Percentiles rank a stretch among this genome's conserved stretches.
Conservation (phyloP, 2,329 filamentous ascomycete species). For the Hypocrella siamensis region DNA sequence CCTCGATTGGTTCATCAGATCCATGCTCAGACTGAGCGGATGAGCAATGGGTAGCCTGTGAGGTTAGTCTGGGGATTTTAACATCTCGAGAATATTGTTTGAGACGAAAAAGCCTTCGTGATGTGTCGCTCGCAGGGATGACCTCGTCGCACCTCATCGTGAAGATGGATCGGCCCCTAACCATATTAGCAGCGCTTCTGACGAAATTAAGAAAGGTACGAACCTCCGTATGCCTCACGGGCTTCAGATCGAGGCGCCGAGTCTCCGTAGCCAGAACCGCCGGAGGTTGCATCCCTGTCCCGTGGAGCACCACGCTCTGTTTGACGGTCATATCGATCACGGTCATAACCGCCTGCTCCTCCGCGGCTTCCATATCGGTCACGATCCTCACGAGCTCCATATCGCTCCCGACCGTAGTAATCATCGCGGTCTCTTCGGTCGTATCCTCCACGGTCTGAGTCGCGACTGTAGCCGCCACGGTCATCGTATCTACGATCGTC, state of each 20-base stretch:
- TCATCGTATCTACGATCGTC: slow-evolving; percentile 31
- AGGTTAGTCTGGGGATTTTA: not conserved
- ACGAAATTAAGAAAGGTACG: slow-evolving; percentile 5
- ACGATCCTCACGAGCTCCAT: slow-evolving; percentile 28
- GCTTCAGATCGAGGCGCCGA: slow-evolving; percentile 25
- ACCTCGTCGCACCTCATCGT: slow-evolving; percentile 4
- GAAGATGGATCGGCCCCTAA: slow-evolving; percentile 14
- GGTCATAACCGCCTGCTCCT: slow-evolving; percentile 28
- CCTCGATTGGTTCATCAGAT: not conserved
- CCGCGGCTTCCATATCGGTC: slow-evolving; percentile 24
- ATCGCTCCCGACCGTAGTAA: slow-evolving; percentile 21
- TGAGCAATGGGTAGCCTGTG: too few relatives aligned
- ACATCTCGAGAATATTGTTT: not conserved
- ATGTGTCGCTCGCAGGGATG: not conserved
- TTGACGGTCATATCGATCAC: slow-evolving; percentile 31
- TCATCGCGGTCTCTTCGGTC: slow-evolving; percentile 33
- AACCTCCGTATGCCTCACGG: slow-evolving; percentile 29
- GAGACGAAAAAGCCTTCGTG: not conserved
- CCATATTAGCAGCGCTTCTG: slow-evolving; percentile 11
- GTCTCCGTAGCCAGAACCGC: slow-evolving; percentile 23
- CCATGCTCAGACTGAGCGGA: too few relatives aligned
- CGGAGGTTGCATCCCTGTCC: slow-evolving; percentile 21
- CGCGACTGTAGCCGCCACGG: slow-evolving; percentile 31
- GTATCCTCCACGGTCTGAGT: slow-evolving; percentile 40
- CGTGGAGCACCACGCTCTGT: slow-evolving; percentile 24